Percentiles rank a stretch among this genome's conserved stretches.
phyloP scores from a whole-genome alignment of 148 eudicot genomes.

The Arbutus unedo region DNA sequence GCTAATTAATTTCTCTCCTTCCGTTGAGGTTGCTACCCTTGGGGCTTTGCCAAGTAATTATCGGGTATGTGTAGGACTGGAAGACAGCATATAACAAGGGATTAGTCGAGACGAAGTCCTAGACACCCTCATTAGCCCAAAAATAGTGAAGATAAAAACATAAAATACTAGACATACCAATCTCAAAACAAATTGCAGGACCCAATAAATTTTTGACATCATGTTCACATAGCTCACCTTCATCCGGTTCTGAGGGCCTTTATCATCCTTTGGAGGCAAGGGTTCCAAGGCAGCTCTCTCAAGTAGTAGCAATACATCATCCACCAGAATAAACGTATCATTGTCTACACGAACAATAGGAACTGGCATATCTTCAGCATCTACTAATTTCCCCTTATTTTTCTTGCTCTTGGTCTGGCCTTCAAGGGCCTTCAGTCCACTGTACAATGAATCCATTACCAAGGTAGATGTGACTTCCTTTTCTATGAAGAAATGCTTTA shows the following conservation, averaged over 20 bases:
- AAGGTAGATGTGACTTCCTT: conserved; percentile 93
- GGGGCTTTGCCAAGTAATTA: not conserved
- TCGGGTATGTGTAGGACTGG: not conserved
- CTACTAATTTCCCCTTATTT: conserved; percentile 42
- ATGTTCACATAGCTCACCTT: conserved; percentile 48
- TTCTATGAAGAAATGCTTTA: conserved; percentile 77
- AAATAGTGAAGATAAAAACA: not conserved
- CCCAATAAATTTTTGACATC: not conserved
- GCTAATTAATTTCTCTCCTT: not conserved
- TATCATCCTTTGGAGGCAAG: conserved; percentile 90
- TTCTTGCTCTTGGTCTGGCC: conserved; percentile 63
- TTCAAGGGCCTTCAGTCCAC: conserved; percentile 91
- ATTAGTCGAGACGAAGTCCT: not conserved
- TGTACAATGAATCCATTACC: conserved; percentile 92
- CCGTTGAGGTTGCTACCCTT: not conserved
- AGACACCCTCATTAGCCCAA: not conserved
- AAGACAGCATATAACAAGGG: not conserved
- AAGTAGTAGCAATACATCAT: conserved; percentile 69
- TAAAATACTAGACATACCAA: not conserved
- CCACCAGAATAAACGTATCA: conserved; percentile 68
- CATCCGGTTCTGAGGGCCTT: conserved; percentile 86
- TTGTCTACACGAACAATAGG: conserved; percentile 70
- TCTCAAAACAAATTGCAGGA: not conserved
- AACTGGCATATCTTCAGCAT: conserved; percentile 55
- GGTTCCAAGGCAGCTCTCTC: conserved; percentile 89